A percentile compares a stretch with the other conserved stretches of the same genome.
These are phyloP conservation scores for Apiospora saccharicola DNA, from an alignment of 2,329 filamentous ascomycete species.

Conservation along the genomic window DNA sequence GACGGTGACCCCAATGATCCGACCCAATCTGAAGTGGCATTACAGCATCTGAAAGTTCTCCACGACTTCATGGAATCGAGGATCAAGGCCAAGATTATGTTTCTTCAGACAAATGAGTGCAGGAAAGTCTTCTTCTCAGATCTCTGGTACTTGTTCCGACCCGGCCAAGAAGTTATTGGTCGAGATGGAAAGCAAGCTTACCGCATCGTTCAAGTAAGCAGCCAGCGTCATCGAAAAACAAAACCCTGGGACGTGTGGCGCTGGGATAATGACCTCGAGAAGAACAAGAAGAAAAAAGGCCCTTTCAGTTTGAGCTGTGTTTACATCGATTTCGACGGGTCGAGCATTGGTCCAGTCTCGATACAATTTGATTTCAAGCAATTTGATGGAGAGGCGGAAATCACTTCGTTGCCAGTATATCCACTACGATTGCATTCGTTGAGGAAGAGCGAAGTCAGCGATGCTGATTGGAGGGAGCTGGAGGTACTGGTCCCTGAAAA, in stretches of 20 bases:
- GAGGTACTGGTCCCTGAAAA: not conserved
- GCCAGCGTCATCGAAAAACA: slow-evolving; percentile 19
- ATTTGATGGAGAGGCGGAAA: slow-evolving; percentile 32
- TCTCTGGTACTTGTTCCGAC: slow-evolving; percentile 38
- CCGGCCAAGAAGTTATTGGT: slow-evolving; percentile 30
- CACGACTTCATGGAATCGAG: slow-evolving; percentile 25
- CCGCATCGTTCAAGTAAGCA: slow-evolving; percentile 32
- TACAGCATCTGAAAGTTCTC: slow-evolving; percentile 4
- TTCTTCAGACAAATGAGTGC: slow-evolving; percentile 28
- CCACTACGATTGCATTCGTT: slow-evolving; percentile 30
- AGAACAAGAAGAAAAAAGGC: slow-evolving; percentile 1
- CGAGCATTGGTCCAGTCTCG: slow-evolving; percentile 33
- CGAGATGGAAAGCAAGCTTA: slow-evolving; percentile 36
- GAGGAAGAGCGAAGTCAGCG: not conserved
- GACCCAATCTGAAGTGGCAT: not conserved
- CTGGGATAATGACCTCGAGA: slow-evolving; percentile 23
- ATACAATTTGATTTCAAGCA: slow-evolving; percentile 32
- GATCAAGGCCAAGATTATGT: slow-evolving; percentile 25
- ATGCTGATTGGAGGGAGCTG: not conserved
- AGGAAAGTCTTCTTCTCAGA: slow-evolving; percentile 34
- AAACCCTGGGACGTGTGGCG: slow-evolving; percentile 10
- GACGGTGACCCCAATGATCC: not conserved
- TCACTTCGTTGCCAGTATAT: slow-evolving; percentile 33
- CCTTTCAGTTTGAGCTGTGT: slow-evolving; percentile 29
- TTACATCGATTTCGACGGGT: slow-evolving; percentile 39